A percentile compares a stretch with the other conserved stretches of the same genome.
These are phyloP conservation scores for Oryza nivara DNA, from an alignment of 176 grass and related monocot species.

Conservation along the genomic window DNA sequence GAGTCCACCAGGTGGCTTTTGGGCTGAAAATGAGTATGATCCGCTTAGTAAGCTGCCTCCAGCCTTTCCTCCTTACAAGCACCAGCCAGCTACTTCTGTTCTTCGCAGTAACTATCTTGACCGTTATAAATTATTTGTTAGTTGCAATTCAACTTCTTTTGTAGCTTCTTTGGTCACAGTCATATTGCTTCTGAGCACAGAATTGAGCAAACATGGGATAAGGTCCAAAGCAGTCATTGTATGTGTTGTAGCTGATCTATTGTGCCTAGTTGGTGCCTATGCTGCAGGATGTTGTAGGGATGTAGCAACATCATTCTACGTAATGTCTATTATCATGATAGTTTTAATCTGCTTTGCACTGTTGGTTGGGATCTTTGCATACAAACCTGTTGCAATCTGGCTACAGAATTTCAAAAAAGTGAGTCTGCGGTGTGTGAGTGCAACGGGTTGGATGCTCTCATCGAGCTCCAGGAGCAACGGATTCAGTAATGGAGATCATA, in stretches of 20 bases:
- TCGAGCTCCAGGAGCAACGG: background rate
- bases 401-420: background rate
- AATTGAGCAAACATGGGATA: conserved; percentile 45
- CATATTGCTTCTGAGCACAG: conserved; percentile 51
- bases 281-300: conserved; percentile 45
- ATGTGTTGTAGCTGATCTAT: conserved; percentile 36
- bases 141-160: conserved; percentile 51
- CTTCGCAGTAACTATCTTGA: conserved; percentile 29
- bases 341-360: conserved; percentile 31
- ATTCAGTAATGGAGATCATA: background rate
- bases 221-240: conserved; percentile 37
- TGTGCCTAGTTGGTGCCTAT: conserved; percentile 37
- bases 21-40: conserved; percentile 40
- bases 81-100: conserved; percentile 33
- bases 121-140: conserved; percentile 39
- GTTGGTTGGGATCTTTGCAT: background rate
- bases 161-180: conserved; percentile 59
- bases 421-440: background rate
- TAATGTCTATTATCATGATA: background rate
- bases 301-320: conserved; percentile 24
- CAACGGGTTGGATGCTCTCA: background rate
- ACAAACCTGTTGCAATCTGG: conserved; percentile 12
- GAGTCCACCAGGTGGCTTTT: conserved; percentile 47
- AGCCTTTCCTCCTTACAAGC: conserved; percentile 9
- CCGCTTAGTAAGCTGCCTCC: no score